Evolutionary conservation across 768 basidiomycete genomes (phyloP).

Genomic region (Nidula microcarpa): DNA sequence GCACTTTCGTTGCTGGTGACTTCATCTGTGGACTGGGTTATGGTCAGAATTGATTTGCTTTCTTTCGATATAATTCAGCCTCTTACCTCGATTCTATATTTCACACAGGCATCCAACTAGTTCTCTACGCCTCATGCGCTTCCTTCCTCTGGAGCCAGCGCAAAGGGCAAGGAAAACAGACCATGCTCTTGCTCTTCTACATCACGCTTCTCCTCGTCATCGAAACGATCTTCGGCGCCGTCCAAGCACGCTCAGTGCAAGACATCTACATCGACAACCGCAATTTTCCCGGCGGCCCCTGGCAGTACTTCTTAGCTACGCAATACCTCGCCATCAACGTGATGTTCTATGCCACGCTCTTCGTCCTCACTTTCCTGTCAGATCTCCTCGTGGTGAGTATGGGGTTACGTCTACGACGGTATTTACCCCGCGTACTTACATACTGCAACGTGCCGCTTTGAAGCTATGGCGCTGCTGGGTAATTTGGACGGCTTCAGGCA

Average conservation of each 20-base stretch:
- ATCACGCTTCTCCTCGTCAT: constrained; percentile 34
- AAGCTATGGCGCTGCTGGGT: constrained; percentile 47
- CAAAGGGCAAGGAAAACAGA: constrained; percentile 16
- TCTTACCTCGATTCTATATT: not conserved
- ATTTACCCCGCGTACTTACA: not conserved
- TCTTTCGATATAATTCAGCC: not conserved
- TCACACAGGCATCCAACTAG: constrained; percentile 29
- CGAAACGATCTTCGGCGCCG: constrained; percentile 32
- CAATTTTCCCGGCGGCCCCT: constrained; percentile 39
- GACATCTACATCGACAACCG: constrained; percentile 38
- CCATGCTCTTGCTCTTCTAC: constrained; percentile 31
- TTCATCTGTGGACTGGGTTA: constrained; percentile 36
- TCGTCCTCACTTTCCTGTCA: constrained; percentile 37
- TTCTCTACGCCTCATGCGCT: constrained; percentile 31
- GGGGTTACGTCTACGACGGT: not conserved
- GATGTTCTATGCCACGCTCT: constrained; percentile 38
- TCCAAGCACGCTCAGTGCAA: constrained; percentile 36
- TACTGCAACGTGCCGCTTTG: not conserved
- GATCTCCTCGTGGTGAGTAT: constrained; percentile 37
- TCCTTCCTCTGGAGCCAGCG: constrained; percentile 32
- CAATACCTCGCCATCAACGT: constrained; percentile 38
- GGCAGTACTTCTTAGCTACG: constrained; percentile 38
- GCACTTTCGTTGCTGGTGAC: constrained; percentile 38
- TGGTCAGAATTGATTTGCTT: constrained; percentile 17
- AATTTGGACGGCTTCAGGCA: constrained; percentile 37